Base-by-base conservation (phyloP, 2,329 filamentous ascomycete genomes). In the Aspergillus fumigatiaffinis region DNA sequence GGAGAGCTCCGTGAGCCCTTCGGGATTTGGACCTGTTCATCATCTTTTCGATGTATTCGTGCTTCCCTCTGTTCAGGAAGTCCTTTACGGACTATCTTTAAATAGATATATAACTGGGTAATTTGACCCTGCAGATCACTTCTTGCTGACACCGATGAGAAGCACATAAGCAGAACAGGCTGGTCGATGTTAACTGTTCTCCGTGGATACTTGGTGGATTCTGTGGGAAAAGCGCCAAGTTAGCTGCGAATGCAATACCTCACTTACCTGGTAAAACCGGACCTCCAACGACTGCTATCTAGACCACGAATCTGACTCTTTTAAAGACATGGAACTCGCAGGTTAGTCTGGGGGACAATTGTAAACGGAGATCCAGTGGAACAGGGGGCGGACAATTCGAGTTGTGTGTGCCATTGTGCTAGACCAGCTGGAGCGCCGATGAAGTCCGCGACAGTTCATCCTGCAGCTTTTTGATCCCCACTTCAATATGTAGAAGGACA, bases 331-430 rank as follows among this genome's bases (percentile, higher is more conserved):
- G 57, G 59, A 57, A 53, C 57, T 53, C 50, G 46, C 44, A 53
- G 58, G 57, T 28, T 51, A 49, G 14, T 17, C 32, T 3, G 17
- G 47, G 47, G 60, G 62, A 67, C 66, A 67, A 67, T 62, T 62
- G 65, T 67, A 67, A 66, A 58, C 51, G 59, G 62, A 65, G 61
- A 62, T 63, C 60, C 60, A 58, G 55, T 14, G 25, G 23, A 14
- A 38, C 7, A 17, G 32, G 32, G 5, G 14, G 14, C 17, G 3
- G 32, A 14, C 12, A 32, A 32, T 32, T 32, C 10, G 28, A 17
- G 32, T 14, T 10, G 5, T 17, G 12, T 38, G 14, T 7, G 32
- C 32, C 14, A 17, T 17, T 17, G 32, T 38, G 32, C 32, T 38
- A 38, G 14, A 35, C 12, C 57, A 12, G 48, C 23, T 50, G 41